Conservation (phyloP, 2,329 filamentous ascomycete genomes). For the Helotiales sp. region DNA sequence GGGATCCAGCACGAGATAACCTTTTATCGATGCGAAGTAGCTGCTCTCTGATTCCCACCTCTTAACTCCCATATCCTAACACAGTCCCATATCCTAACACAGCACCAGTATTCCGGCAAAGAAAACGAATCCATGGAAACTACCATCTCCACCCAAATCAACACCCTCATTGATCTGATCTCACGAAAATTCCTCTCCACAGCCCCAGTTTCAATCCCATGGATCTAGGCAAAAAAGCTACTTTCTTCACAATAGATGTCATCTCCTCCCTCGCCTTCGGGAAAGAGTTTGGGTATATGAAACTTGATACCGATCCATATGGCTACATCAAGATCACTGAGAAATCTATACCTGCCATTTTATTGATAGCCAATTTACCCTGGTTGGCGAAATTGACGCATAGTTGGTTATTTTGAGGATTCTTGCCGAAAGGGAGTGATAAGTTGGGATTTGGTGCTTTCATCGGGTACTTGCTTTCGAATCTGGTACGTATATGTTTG, state of each 20-base stretch:
- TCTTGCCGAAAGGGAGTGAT: constrained; percentile 32
- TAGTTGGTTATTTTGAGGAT: constrained; percentile 37
- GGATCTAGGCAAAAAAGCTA: constrained; percentile 52
- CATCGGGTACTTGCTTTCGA: constrained; percentile 43
- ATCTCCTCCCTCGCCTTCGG: constrained; percentile 55
- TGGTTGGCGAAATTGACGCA: constrained; percentile 41
- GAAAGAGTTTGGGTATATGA: constrained; percentile 48
- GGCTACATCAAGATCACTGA: constrained; percentile 47
- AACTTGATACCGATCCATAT: constrained; percentile 48
- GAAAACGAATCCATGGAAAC: constrained; percentile 51
- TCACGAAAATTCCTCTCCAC: constrained; percentile 37
- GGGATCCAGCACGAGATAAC: constrained; percentile 53
- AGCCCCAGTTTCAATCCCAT: constrained; percentile 38
- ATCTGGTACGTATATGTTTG: not conserved
- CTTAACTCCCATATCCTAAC: constrained; percentile 47
- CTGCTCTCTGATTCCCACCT: too few species aligned
- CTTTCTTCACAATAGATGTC: constrained; percentile 55
- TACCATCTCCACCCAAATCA: constrained; percentile 42
- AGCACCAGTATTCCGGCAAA: constrained; percentile 47
- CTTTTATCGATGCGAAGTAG: constrained; percentile 51
- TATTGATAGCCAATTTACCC: constrained; percentile 45
- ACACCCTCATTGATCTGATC: not conserved
- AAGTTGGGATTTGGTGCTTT: constrained; percentile 41
- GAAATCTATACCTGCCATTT: constrained; percentile 44
- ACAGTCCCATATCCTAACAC: constrained; percentile 19